phyloP scores from a whole-genome alignment of 305 asterid species.

The Ilex paraguariensis region DNA sequence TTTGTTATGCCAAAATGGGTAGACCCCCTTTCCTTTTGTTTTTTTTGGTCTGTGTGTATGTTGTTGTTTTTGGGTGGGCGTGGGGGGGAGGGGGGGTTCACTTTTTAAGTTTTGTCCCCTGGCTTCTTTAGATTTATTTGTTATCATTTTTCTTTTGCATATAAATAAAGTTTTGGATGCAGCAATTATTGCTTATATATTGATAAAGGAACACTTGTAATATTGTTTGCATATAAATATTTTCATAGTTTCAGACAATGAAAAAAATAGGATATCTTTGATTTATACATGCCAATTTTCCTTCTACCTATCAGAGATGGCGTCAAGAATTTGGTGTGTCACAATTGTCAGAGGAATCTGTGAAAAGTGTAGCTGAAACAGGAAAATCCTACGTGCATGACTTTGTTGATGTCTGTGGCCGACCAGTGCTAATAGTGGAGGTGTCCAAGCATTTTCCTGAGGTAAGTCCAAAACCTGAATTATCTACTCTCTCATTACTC shows the following conservation, averaged over 20 bases:
- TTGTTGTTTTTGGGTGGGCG: no score
- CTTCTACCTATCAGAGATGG: slow-evolving; percentile 53
- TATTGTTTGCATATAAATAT: not conserved
- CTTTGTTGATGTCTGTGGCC: slow-evolving; percentile 42
- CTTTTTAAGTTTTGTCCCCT: no score
- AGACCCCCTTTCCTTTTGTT: not conserved
- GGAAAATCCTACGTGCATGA: slow-evolving; percentile 80
- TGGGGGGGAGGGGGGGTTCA: no score
- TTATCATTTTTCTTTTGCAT: no score
- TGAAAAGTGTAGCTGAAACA: slow-evolving; percentile 45
- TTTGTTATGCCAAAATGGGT: not conserved
- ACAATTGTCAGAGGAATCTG: slow-evolving; percentile 66
- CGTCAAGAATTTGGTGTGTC: slow-evolving; percentile 72
- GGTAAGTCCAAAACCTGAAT: slow-evolving; percentile 33
- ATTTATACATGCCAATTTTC: slow-evolving; percentile 11
- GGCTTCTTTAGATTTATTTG: no score
- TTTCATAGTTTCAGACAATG: not conserved
- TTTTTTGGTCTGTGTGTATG: no score
- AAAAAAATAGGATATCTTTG: not conserved
- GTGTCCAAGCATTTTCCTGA: slow-evolving; percentile 82
- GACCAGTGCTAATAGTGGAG: slow-evolving; percentile 73
- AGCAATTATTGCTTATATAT: not conserved
- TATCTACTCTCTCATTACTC: not conserved
- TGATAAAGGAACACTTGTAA: not conserved
- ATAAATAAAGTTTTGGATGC: no score